phyloP scores from a whole-genome alignment of 176 grass and related monocot species.

The Tillandsia fasciculata region DNA sequence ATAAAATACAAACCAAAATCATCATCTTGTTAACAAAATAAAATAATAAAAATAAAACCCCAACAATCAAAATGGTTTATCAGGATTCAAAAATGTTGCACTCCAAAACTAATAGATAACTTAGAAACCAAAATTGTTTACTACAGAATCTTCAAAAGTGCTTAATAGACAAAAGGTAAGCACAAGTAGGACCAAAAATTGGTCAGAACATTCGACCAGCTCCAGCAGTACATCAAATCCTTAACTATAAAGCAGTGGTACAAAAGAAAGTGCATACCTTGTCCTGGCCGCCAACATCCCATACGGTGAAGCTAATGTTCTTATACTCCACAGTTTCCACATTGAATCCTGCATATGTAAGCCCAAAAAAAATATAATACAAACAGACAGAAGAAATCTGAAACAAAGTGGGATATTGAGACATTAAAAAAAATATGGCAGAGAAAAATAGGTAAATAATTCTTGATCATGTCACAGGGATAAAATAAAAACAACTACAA shows the following conservation, averaged over 20 bases:
- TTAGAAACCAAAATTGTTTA: too few relatives aligned
- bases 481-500: too few relatives aligned
- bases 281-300: slow-evolving; percentile 33
- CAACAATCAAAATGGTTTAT: background rate
- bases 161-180: too few relatives aligned
- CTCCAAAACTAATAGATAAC: too few relatives aligned
- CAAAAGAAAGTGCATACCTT: slow-evolving; percentile 11
- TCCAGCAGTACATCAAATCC: background rate
- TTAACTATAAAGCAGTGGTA: background rate
- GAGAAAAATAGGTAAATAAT: too few relatives aligned
- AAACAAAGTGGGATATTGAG: background rate
- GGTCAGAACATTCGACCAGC: background rate
- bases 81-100: background rate
- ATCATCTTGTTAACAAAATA: background rate
- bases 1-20: background rate
- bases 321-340: slow-evolving; percentile 58
- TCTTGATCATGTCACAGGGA: too few relatives aligned
- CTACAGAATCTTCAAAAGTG: too few relatives aligned
- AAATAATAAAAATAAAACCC: background rate
- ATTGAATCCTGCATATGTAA: slow-evolving; percentile 45
- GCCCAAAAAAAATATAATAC: background rate
- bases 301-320: slow-evolving; percentile 36
- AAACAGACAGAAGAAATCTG: background rate
- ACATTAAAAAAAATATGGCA: background rate
- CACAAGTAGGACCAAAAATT: too few relatives aligned